Evolutionary conservation across 257 asterid genomes (phyloP), one percentile per base, ranked within the genome.

Genomic region (Penstemon barbatus): DNA sequence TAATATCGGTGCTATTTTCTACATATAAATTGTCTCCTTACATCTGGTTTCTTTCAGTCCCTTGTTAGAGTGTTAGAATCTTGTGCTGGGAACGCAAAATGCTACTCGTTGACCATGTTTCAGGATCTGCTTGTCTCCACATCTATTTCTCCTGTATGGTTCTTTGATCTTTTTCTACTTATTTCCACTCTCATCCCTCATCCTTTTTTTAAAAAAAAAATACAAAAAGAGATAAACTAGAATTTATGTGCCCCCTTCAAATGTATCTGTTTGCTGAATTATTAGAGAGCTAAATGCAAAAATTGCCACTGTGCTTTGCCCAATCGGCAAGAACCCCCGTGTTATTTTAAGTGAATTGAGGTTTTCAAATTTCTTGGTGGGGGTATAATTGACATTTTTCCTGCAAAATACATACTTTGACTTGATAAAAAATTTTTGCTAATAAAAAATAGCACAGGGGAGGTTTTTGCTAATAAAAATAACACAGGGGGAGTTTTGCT

Each of bases 41-140:
- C 59, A 55, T 71, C 65, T 74, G 68, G 53, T 78, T 75, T 81
- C 67, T 85, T 57, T 69, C 90, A 93, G 99, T 91, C 96, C 67
- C 89, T 94, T 44, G 90, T 89, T 69, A 79, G 86, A 71, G 85
- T 80, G 74, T 71, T 94, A 74, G 97, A 91, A 80, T 87, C 96
- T 66, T 84, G 92, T 78, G 80, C 78, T 15, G 95, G 87, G 76
- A 81, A 78, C 81, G 42, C 83, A 12, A 82, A 64, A 36, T 87
- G 95, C 82, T 75, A 80, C 87, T 89, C 99, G 36, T 65, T 94
- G 74, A 79, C 86, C 83, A 80, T 91, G 96, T 94, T 84, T 80
- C 97, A 94, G 87, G 97, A 94, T 80, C 86, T 94, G 68, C 84
- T 94, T 63, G 97, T 94, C 76, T 87, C 99, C 48, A 84, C 99